Base-by-base conservation (phyloP, 1,139 yeast species). In the Yamadazyma membranifaciens region DNA sequence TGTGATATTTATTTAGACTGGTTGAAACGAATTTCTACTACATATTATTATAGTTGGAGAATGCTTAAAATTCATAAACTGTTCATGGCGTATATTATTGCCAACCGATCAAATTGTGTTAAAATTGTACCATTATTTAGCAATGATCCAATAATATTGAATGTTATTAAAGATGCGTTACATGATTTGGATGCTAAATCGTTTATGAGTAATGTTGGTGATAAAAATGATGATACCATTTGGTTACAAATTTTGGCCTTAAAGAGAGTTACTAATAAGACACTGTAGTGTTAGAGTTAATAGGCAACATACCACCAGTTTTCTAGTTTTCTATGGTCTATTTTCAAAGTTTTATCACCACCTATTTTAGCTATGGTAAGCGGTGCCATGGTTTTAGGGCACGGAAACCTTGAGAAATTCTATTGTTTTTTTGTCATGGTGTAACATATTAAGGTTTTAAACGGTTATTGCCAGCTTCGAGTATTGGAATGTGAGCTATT, bases 41-140 rank as follows among this genome's bases (percentile, higher is more conserved):
- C 69, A 38, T 68, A 69, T 44, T 69, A 65, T 47, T 65, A 62
- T 48, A 69, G 73, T 1, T 68, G 74, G 74, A 55, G 68, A 45
- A 52, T 65, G 2, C 56, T 62, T 3, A 68, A 65, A 41, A 61
- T 65, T 1, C 65, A 65, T 35, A 47, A 55, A 2, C 10, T 37
- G 12, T 12, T 37, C 5, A 20, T 33, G 24, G 14, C 36, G 3
- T 63, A 52, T 37, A 42, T 66, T 20, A 45, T 10, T 9, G 9
- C 32, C 9, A 29, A 29, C 10, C 5, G 16, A n/a, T n/a, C 15
- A 13, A 4, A 5, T 4, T 9, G 14, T n/a, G 14, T 14, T 13
- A 14, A 29, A n/a, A 10, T 9, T 4, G 14, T 29, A 4, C 7
- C 5, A 6, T 20, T 20, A 20, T 33, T n/a, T 26, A 29, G 12